Evolutionary conservation across 441 rosid genomes (phyloP).

Genomic region (Erodium moschatum): DNA sequence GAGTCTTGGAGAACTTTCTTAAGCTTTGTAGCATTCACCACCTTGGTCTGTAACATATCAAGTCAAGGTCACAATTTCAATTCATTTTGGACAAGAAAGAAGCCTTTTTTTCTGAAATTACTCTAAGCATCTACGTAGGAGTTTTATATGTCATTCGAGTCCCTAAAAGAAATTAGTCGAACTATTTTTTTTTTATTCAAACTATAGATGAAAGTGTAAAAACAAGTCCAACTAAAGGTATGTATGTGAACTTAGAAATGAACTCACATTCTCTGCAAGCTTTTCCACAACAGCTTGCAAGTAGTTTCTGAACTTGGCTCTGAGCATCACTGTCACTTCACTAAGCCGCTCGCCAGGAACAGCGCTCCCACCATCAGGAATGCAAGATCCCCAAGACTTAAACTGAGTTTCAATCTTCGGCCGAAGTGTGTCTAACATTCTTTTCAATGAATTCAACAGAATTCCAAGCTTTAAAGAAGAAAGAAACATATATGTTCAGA

Average conservation of each 20-base stretch:
- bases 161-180: too few species aligned
- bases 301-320: conserved; percentile 81
- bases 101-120: too few species aligned
- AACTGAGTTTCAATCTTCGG: conserved; percentile 63
- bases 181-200: too few species aligned
- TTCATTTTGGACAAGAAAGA: too few species aligned
- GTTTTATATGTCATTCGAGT: too few species aligned
- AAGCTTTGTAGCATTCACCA: conserved; percentile 66
- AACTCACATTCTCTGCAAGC: conserved; percentile 85
- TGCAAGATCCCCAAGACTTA: conserved; percentile 58
- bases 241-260: conserved; percentile 13
- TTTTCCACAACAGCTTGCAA: conserved; percentile 89
- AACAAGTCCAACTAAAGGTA: not conserved
- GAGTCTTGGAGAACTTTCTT: conserved; percentile 91
- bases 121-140: too few species aligned
- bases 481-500: conserved; percentile 9
- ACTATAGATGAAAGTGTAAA: not conserved
- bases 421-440: conserved; percentile 57
- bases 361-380: conserved; percentile 64
- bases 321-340: conserved; percentile 88
- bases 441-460: conserved; percentile 75
- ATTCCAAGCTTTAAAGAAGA: conserved; percentile 48
- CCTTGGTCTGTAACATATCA: conserved; percentile 43
- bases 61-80: not conserved
- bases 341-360: conserved; percentile 87